Percentiles rank a stretch among this genome's conserved stretches.
Conservation (phyloP, 306 rosid species). For the Rubus idaeus region DNA sequence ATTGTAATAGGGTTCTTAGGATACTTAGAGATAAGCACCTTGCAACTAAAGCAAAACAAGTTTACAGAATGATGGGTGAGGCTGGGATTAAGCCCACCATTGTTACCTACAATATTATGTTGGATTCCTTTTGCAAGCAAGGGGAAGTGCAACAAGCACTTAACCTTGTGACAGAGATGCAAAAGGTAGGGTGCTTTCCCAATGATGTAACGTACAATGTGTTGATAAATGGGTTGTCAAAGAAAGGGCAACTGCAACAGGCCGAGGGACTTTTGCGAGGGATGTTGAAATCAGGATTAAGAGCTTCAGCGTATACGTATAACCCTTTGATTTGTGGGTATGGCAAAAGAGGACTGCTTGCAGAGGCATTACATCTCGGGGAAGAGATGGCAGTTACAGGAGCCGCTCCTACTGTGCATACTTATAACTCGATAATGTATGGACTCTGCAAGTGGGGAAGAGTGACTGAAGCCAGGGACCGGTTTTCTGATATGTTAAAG, state of each 20-base stretch:
- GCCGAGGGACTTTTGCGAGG: constrained; percentile 50
- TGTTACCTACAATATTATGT: constrained; percentile 63
- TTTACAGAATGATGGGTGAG: constrained; percentile 57
- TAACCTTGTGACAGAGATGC: constrained; percentile 54
- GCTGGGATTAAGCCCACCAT: constrained; percentile 53
- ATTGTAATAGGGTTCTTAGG: constrained; percentile 76
- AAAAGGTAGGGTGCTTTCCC: constrained; percentile 42
- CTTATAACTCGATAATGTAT: constrained; percentile 61
- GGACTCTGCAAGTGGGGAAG: constrained; percentile 64
- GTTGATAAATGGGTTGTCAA: constrained; percentile 66
- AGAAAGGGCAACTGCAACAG: constrained; percentile 51
- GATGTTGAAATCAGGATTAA: constrained; percentile 52
- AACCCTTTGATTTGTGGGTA: constrained; percentile 63
- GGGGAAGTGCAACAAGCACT: constrained; percentile 60
- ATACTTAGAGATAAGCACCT: constrained; percentile 49
- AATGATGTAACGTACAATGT: constrained; percentile 59
- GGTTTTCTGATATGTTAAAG: constrained; percentile 42
- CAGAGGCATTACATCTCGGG: constrained; percentile 44
- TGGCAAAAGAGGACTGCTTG: constrained; percentile 49
- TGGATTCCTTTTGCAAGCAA: constrained; percentile 64
- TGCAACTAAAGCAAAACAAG: constrained; percentile 37
- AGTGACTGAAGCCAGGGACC: constrained; percentile 54
- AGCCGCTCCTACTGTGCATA: constrained; percentile 47
- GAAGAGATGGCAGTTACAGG: constrained; percentile 58
- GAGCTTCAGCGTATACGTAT: constrained; percentile 56